Percentiles rank a stretch among this genome's conserved stretches.
phyloP scores from a whole-genome alignment of 192 early-diverging fungal species.

The Coemansia sp. region DNA sequence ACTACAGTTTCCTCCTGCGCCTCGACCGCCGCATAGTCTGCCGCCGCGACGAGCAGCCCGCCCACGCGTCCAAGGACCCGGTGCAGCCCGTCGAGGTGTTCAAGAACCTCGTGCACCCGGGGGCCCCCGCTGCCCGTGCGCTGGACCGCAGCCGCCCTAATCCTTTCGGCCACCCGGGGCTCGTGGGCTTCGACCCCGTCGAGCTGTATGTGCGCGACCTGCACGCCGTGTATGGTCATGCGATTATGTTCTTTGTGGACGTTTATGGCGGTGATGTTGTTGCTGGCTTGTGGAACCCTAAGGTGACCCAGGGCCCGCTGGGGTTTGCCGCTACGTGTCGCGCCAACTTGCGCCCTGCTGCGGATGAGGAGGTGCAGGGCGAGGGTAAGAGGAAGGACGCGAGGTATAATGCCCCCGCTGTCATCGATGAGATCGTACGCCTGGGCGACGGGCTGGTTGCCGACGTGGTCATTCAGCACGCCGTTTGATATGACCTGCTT shows the following conservation, averaged over 20 bases:
- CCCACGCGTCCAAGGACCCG: constrained; percentile 10
- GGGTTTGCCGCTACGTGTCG: constrained; percentile 14
- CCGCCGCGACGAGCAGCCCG: constrained; percentile 57
- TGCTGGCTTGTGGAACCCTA: constrained; percentile 48
- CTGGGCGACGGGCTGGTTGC: constrained; percentile 44
- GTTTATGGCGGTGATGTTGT: constrained; percentile 38
- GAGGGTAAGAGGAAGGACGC: neutral
- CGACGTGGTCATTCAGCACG: constrained; percentile 22
- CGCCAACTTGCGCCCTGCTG: constrained; percentile 17
- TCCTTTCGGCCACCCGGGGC: constrained; percentile 57
- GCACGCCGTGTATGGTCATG: constrained; percentile 31
- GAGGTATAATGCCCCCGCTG: constrained; percentile 17
- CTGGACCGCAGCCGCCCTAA: constrained; percentile 15
- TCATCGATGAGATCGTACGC: constrained; percentile 32
- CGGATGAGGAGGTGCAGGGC: neutral
- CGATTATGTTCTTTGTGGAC: constrained; percentile 41
- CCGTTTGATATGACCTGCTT: neutral
- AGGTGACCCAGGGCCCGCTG: neutral
- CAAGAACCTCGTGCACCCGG: constrained; percentile 61
- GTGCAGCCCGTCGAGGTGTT: constrained; percentile 51
- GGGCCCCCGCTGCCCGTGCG: too few species aligned
- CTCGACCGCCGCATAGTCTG: constrained; percentile 57
- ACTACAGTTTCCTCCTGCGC: constrained; percentile 76
- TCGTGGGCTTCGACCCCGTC: constrained; percentile 77
- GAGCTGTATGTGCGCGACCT: constrained; percentile 68